Evolutionary conservation across 2,329 filamentous ascomycete species (phyloP).

Genomic region (Aspergillus flavus): DNA sequence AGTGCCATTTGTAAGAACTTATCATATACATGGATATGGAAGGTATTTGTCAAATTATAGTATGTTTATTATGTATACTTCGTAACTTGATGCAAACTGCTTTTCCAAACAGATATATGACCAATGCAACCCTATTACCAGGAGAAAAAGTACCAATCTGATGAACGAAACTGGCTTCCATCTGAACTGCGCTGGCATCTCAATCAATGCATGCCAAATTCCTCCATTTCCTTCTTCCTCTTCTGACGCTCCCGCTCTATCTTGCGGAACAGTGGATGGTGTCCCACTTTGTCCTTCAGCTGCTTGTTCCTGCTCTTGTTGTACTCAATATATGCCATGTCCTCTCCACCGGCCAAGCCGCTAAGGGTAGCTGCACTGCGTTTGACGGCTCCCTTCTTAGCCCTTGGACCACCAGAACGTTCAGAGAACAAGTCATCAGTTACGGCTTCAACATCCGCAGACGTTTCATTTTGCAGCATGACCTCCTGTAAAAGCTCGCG

Average conservation of each 20-base stretch:
- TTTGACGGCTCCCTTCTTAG: conserved; percentile 62
- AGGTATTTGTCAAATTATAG: neutral
- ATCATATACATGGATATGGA: neutral
- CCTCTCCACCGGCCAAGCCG: conserved; percentile 85
- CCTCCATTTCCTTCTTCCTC: conserved; percentile 51
- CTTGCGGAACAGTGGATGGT: conserved; percentile 68
- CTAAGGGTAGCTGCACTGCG: conserved; percentile 83
- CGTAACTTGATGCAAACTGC: neutral
- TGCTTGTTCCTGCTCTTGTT: conserved; percentile 72
- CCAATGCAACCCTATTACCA: conserved; percentile 1
- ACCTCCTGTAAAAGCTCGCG: conserved; percentile 87
- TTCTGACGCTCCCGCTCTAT: conserved; percentile 64
- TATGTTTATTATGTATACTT: neutral
- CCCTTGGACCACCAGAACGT: conserved; percentile 48
- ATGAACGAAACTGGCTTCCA: neutral
- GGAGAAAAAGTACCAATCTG: conserved; percentile 1
- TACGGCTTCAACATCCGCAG: conserved; percentile 70
- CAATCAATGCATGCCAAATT: conserved; percentile 21
- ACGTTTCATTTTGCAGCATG: conserved; percentile 80
- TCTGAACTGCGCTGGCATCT: neutral
- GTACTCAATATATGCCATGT: conserved; percentile 95
- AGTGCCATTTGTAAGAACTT: neutral
- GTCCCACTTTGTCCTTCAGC: conserved; percentile 63
- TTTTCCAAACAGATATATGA: neutral
- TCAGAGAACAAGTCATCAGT: conserved; percentile 68